Evolutionary conservation across 345 rosid genomes (phyloP), one percentile per base, ranked within the genome.

Genomic region (Rhizophora mangle): DNA sequence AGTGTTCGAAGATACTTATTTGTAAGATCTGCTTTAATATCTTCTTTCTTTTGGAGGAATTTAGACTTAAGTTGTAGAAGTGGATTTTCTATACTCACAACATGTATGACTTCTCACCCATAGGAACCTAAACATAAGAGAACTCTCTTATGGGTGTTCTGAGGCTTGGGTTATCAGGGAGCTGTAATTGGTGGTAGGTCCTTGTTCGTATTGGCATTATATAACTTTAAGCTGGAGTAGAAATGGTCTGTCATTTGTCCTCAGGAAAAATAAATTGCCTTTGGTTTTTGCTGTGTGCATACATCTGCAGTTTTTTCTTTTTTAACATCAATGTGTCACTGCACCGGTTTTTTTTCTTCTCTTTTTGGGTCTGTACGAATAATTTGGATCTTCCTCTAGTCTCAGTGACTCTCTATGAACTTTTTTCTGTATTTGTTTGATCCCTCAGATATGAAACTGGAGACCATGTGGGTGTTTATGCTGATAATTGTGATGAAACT

Each of bases 391-490:
- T 13, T 43, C 13, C 18, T 43, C 19, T 62, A 43, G n/a, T 21
- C 37, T 53, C 26, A 11, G 49, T 43, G 30, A 72, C n/a, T 36
- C 43, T 27, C 6, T 58, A 43, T 62, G 22, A 1, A 56, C 20
- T 74, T 0, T 16, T 46, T 55, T 13, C 56, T 13, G 1, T n/a
- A 27, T 2, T 43, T 8, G 9, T 11, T 27, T 65, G 27, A n/a
- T 69, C 31, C 63, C 29, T 68, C 85, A 93, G 98, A 79, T 91
- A 91, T 81, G 96, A 89, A 70, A 79, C 87, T 29, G 87, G 89
- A 68, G 89, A 86, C 60, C 89, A 86, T 76, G 83, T 87, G 16
- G 97, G 98, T 68, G 89, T 93, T 10, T 89, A 74, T 75, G 87
- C 85, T 51, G 98, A 91, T 65, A 94, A 89, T 79, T 78, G 79